phyloP scores from a whole-genome alignment of 2,329 filamentous ascomycete genomes.

The Colletotrichum shisoi region DNA sequence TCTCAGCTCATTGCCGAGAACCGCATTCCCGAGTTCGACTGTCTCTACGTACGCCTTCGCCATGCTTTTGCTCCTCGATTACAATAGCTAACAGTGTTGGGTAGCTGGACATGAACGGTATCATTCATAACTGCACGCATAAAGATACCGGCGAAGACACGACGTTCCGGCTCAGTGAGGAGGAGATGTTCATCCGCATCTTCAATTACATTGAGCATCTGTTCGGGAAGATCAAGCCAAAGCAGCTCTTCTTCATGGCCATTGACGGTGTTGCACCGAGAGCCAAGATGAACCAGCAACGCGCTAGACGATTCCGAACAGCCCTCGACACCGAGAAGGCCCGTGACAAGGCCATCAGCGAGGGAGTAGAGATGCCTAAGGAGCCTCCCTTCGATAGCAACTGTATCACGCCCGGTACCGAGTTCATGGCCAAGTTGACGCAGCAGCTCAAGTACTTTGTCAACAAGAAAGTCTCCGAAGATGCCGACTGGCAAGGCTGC shows the following conservation, averaged over 20 bases:
- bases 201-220: slow-evolving; percentile 99
- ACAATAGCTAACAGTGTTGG: slow-evolving; percentile 48
- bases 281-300: slow-evolving; percentile 99
- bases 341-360: slow-evolving; percentile 87
- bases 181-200: slow-evolving; percentile 99
- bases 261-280: slow-evolving; percentile 97
- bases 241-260: slow-evolving; percentile 99
- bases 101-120: slow-evolving; percentile 95
- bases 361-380: slow-evolving; percentile 91
- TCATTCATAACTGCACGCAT: slow-evolving; percentile 99
- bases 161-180: slow-evolving; percentile 91
- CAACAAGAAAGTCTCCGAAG: slow-evolving; percentile 97
- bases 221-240: slow-evolving; percentile 98
- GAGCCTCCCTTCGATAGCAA: slow-evolving; percentile 98
- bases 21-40: slow-evolving; percentile 98
- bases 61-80: slow-evolving; percentile 39
- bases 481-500: slow-evolving; percentile 95
- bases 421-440: slow-evolving; percentile 97
- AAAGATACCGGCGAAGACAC: slow-evolving; percentile 88
- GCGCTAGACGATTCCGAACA: slow-evolving; percentile 91
- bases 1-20: slow-evolving; percentile 99
- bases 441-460: slow-evolving; percentile 97
- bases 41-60: slow-evolving; percentile 74
- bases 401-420: slow-evolving; percentile 96
- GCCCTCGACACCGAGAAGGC: slow-evolving; percentile 89